Evolutionary conservation across 495 filamentous ascomycete species (phyloP).

Genomic region (Recurvomyces mirabilis): DNA sequence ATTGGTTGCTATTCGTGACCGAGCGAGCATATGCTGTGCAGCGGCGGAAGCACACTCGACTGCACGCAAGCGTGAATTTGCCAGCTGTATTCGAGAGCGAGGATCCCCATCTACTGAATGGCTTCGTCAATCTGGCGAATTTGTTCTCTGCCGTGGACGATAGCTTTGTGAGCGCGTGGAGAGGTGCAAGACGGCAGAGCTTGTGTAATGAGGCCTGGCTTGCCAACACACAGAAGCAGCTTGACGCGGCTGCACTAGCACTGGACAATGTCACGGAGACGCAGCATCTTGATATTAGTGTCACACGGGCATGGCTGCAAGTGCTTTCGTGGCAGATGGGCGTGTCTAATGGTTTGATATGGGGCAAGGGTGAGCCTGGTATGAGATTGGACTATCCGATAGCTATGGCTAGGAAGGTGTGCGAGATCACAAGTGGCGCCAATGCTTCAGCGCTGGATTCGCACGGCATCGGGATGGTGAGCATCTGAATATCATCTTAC

Average conservation of each 20-base stretch:
- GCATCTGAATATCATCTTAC: too few species aligned
- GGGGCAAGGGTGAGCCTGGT: constrained; percentile 15
- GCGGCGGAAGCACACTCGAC: constrained; percentile 17
- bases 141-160: constrained; percentile 24
- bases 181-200: constrained; percentile 12
- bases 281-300: constrained; percentile 23
- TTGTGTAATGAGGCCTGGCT: constrained; percentile 23
- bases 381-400: constrained; percentile 24
- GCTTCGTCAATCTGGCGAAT: constrained; percentile 23
- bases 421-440: constrained; percentile 18
- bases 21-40: constrained; percentile 25
- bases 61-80: constrained; percentile 15
- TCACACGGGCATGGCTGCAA: constrained; percentile 24
- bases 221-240: constrained; percentile 16
- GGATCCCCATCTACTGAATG: constrained; percentile 20
- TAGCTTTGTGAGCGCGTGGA: constrained; percentile 21
- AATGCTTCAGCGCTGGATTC: constrained; percentile 17
- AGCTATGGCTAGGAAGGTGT: constrained; percentile 22
- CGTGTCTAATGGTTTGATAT: constrained; percentile 23
- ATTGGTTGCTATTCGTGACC: constrained; percentile 25
- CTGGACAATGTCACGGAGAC: constrained; percentile 21
- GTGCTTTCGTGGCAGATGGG: constrained; percentile 27
- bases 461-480: constrained; percentile 26
- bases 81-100: constrained; percentile 20
- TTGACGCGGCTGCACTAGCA: constrained; percentile 18